Evolutionary conservation across 257 asterid species (phyloP).

Genomic region (Parsonsia alboflavescens): DNA sequence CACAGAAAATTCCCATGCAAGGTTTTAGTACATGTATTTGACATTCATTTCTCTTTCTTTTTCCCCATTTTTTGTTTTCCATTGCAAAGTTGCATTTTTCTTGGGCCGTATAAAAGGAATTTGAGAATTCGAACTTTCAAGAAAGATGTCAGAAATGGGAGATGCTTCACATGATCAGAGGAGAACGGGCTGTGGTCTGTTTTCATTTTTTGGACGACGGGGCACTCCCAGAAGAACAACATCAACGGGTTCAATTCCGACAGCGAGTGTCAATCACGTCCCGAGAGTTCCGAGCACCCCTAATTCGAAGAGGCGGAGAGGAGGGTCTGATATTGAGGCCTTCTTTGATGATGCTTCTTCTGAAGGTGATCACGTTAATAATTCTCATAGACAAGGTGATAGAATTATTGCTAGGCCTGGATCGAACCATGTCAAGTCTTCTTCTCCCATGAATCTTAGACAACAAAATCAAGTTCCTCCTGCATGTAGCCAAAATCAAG

Average conservation of each 20-base stretch:
- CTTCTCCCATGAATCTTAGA: constrained; percentile 30
- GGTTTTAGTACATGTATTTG: constrained; percentile 5
- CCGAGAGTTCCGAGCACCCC: constrained; percentile 38
- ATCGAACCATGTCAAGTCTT: constrained; percentile 39
- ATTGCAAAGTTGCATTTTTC: neutral
- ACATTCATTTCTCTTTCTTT: neutral
- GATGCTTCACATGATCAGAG: constrained; percentile 50
- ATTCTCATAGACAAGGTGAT: constrained; percentile 28
- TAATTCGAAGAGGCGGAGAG: constrained; percentile 19
- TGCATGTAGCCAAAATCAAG: constrained; percentile 3
- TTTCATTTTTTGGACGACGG: constrained; percentile 73
- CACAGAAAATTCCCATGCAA: constrained; percentile 19
- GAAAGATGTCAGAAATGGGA: constrained; percentile 42
- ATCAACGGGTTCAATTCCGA: constrained; percentile 45
- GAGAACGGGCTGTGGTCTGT: constrained; percentile 72
- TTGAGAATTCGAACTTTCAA: neutral
- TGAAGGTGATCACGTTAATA: neutral
- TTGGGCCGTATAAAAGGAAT: neutral
- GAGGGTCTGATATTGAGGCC: constrained; percentile 21
- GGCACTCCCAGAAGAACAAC: constrained; percentile 48
- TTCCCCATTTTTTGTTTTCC: neutral
- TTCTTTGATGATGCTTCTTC: constrained; percentile 12
- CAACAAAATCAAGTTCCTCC: constrained; percentile 25
- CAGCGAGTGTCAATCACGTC: constrained; percentile 16
- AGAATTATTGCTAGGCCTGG: constrained; percentile 59